phyloP scores from a whole-genome alignment of 164 flowering plant genomes.

The Saururus chinensis region DNA sequence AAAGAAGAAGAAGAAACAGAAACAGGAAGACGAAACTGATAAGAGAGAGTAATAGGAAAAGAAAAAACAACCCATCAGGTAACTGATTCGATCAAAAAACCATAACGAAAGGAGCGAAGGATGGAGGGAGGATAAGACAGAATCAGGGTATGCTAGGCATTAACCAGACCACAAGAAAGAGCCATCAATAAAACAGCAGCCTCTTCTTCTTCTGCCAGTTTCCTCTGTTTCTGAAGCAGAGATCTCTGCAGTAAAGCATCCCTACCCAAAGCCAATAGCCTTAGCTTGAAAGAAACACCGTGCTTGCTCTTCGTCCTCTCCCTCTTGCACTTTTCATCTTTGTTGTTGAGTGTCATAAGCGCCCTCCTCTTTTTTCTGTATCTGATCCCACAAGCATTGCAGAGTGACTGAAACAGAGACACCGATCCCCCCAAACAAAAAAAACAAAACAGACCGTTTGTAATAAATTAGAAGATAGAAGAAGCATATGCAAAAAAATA shows the following conservation, averaged over 20 bases:
- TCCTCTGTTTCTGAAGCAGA: conserved; percentile 18
- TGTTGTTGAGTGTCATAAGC: conserved; percentile 24
- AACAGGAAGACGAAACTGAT: too few species aligned
- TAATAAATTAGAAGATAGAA: neutral
- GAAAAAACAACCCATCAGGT: neutral
- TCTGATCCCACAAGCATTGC: conserved; percentile 87
- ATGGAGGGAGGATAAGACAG: neutral
- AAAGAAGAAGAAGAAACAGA: too few species aligned
- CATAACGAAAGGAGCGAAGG: neutral
- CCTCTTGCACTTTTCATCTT: conserved; percentile 17
- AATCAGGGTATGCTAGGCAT: conserved; percentile 16
- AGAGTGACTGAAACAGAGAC: conserved; percentile 48
- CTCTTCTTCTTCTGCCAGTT: conserved; percentile 55
- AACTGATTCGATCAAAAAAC: neutral
- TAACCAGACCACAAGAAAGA: conserved; percentile 52
- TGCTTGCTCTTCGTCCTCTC: conserved; percentile 11
- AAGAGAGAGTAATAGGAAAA: neutral
- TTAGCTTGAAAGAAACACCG: conserved; percentile 19
- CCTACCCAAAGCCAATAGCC: conserved; percentile 24
- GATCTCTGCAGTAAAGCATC: conserved; percentile 23
- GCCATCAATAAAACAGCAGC: conserved; percentile 78
- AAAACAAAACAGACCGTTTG: neutral
- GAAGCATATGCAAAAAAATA: neutral
- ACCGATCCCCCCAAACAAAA: neutral
- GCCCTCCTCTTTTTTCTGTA: conserved; percentile 59